Conservation (phyloP, 2,329 filamentous ascomycete species). For the Leptographium lundbergii region DNA sequence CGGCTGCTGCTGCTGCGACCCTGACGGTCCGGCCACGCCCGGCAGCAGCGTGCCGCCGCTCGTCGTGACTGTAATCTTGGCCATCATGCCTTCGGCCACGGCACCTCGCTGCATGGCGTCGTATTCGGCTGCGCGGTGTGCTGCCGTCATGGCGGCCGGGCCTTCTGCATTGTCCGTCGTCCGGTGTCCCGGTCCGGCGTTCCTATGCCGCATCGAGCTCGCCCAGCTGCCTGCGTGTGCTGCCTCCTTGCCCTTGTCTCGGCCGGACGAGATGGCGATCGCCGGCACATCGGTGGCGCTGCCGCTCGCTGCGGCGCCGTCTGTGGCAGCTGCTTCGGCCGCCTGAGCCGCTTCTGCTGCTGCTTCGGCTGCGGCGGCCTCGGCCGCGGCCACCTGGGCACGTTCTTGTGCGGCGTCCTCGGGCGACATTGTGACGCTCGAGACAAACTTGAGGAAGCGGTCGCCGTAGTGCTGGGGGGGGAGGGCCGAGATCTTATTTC, state of each 20-base stretch:
- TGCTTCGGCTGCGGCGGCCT: constrained; percentile 17
- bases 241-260: constrained; percentile 18
- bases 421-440: constrained; percentile 75
- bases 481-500: constrained; percentile 82
- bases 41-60: not conserved
- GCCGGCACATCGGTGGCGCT: constrained; percentile 12
- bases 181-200: not conserved
- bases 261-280: constrained; percentile 38
- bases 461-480: constrained; percentile 86
- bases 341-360: constrained; percentile 19
- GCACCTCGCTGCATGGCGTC: not conserved
- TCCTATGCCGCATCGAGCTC: constrained; percentile 20
- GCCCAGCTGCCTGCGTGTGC: constrained; percentile 25
- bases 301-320: not conserved
- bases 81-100: not conserved
- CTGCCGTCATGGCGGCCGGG: no score
- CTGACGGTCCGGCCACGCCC: not conserved
- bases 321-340: not conserved
- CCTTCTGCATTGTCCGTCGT: no score
- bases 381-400: constrained; percentile 22
- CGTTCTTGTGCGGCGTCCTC: constrained; percentile 57
- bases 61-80: not conserved
- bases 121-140: no score
- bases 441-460: constrained; percentile 86
- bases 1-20: constrained; percentile 25